Conservation (phyloP, 2,329 filamentous ascomycete species). For the Penicillium digitatum region DNA sequence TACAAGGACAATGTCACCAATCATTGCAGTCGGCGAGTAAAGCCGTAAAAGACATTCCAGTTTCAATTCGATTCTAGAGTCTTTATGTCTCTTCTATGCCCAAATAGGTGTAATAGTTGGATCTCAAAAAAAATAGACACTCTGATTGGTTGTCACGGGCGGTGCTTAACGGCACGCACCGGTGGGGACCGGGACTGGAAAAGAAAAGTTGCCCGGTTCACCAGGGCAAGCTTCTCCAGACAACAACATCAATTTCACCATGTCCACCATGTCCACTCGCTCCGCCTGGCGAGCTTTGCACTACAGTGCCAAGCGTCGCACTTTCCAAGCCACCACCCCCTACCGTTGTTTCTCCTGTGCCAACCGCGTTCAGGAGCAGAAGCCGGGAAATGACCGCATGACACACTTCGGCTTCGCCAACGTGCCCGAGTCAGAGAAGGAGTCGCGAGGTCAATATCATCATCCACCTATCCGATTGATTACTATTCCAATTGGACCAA, state of each 20-base stretch:
- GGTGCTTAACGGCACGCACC: conserved; percentile 1
- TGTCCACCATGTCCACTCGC: conserved; percentile 32
- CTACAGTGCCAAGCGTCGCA: conserved; percentile 32
- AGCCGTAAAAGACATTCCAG: neutral
- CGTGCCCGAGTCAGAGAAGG: conserved; percentile 75
- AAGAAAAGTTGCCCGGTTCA: conserved; percentile 20
- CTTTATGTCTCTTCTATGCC: neutral
- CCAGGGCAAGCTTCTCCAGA: neutral
- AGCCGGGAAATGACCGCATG: conserved; percentile 51
- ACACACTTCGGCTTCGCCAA: conserved; percentile 93
- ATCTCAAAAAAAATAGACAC: conserved; percentile 2
- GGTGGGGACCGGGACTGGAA: conserved; percentile 14
- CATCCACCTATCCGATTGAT: neutral
- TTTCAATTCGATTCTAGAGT: too few relatives aligned
- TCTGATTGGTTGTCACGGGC: conserved; percentile 14
- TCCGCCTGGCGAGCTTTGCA: conserved; percentile 38
- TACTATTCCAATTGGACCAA: neutral
- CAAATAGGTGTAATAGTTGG: neutral
- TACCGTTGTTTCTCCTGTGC: conserved; percentile 53
- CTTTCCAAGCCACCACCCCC: conserved; percentile 26
- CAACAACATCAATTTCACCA: conserved; percentile 5
- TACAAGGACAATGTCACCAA: too few relatives aligned
- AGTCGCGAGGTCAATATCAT: conserved; percentile 52
- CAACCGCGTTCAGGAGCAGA: conserved; percentile 37
- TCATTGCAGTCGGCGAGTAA: neutral